Evolutionary conservation across 768 basidiomycete species (phyloP), one percentile per base, ranked within the genome.

Genomic region (Leccinum pellstonianum): DNA sequence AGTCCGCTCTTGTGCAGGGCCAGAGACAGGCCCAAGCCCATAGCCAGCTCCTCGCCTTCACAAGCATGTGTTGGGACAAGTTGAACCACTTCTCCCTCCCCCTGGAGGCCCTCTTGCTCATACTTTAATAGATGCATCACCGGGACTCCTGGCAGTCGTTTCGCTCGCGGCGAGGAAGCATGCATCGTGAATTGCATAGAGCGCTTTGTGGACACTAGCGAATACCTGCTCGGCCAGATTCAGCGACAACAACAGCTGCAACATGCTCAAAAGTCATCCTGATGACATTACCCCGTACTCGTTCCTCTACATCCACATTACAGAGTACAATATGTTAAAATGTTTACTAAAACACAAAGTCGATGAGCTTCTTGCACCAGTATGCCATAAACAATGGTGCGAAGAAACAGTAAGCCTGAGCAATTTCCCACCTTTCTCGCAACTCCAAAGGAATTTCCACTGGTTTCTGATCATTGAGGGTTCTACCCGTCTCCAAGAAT

Each of bases 1-100:
- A 84, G 31, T 72, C 76, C 17, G 95, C 94, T 76, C 75, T 96
- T 59, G 90, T 93, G 67, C 83, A 83, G 59, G 87, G 94, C 64
- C 83, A 83, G 61, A 86, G 94, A 77, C 93, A 95, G 71, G 84
- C 86, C 2, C 88, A 91, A 76, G 88, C 90, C 48, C 80, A 93
- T 66, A 77, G 83, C 25, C 78, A 83, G 29, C 86, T 95, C 47
- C 93, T 93, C 62, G 83, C 79, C 53, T 81, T 95, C 64, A 95
- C 94, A 17, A 82, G 83, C 67, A 86, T 86, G 76, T 95, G 93
- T 73, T 95, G 93, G 92, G 90, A 94, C 79, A 93, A 95, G 93
- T 95, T 62, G 62, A 68, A 72, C 84, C 79, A 54, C 19, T 15
- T 38, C 38, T 48, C 9, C 29, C 17, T 50, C 11, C 29, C 23